phyloP scores from a whole-genome alignment of 306 rosid genomes.

The Vigna radiata region DNA sequence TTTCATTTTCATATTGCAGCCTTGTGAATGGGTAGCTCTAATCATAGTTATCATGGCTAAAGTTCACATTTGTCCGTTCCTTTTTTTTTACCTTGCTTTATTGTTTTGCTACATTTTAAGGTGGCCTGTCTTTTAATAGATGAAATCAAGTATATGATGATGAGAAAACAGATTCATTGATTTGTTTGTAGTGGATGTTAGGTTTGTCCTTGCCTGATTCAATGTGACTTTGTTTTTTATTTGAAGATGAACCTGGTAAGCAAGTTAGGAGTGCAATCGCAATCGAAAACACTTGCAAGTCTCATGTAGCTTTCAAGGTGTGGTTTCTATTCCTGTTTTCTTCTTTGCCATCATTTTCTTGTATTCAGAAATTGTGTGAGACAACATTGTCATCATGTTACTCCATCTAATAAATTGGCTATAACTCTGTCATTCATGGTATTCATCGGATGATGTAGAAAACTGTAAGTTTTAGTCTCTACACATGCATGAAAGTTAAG shows the following conservation, averaged over 20 bases:
- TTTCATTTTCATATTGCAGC: not conserved
- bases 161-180: too few relatives aligned
- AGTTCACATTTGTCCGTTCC: constrained; percentile 14
- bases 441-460: constrained; percentile 22
- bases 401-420: not conserved
- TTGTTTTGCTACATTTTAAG: constrained; percentile 21
- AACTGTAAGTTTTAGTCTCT: not conserved
- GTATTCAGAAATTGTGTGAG: constrained; percentile 23
- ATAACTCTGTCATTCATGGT: constrained; percentile 17
- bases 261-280: constrained; percentile 95
- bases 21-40: constrained; percentile 27
- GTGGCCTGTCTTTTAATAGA: constrained; percentile 15
- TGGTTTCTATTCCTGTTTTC: constrained; percentile 33
- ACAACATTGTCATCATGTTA: constrained; percentile 6
- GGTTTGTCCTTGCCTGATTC: constrained; percentile 40
- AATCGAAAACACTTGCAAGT: constrained; percentile 89
- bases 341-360: constrained; percentile 10
- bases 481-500: not conserved
- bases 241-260: constrained; percentile 94
- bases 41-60: constrained; percentile 9
- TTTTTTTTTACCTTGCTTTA: not conserved
- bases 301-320: constrained; percentile 96
- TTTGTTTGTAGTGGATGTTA: constrained; percentile 34
- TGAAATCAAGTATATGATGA: constrained; percentile 31
- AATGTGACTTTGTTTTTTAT: constrained; percentile 41